Conservation (phyloP, 768 basidiomycete genomes). For the Leccinum rimulosum region DNA sequence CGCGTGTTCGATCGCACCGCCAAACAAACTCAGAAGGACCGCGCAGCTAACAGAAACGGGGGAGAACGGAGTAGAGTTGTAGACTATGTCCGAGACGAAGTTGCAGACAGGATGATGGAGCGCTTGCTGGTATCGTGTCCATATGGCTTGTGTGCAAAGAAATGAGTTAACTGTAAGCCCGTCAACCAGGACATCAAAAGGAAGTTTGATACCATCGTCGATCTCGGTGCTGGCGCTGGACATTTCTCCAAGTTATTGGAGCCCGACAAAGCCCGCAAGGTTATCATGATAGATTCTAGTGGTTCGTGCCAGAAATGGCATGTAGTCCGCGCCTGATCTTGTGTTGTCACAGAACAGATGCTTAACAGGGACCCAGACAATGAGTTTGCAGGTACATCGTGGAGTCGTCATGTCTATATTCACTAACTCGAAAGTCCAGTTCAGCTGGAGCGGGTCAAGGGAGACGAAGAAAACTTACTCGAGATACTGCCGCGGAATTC, state of each 20-base stretch:
- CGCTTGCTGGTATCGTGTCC: constrained; percentile 65
- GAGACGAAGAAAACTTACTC: constrained; percentile 82
- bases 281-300: constrained; percentile 84
- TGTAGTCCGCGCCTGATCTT: constrained; percentile 4
- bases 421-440: constrained; percentile 45
- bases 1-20: constrained; percentile 83
- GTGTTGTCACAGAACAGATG: constrained; percentile 48
- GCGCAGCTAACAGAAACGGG: constrained; percentile 56
- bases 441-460: constrained; percentile 69
- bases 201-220: constrained; percentile 74
- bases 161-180: constrained; percentile 1
- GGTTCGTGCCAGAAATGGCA: constrained; percentile 44
- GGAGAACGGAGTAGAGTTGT: constrained; percentile 69
- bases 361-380: constrained; percentile 75
- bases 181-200: constrained; percentile 81
- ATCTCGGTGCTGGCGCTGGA: constrained; percentile 88
- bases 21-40: constrained; percentile 77
- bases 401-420: background rate
- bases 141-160: constrained; percentile 1
- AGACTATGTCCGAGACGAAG: constrained; percentile 90
- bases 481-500: constrained; percentile 63
- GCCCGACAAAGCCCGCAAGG: constrained; percentile 60
- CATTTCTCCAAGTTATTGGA: constrained; percentile 87
- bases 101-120: constrained; percentile 89
- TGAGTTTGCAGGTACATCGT: constrained; percentile 71